Conservation (phyloP, 345 rosid species). For the Corchorus olitorius region DNA sequence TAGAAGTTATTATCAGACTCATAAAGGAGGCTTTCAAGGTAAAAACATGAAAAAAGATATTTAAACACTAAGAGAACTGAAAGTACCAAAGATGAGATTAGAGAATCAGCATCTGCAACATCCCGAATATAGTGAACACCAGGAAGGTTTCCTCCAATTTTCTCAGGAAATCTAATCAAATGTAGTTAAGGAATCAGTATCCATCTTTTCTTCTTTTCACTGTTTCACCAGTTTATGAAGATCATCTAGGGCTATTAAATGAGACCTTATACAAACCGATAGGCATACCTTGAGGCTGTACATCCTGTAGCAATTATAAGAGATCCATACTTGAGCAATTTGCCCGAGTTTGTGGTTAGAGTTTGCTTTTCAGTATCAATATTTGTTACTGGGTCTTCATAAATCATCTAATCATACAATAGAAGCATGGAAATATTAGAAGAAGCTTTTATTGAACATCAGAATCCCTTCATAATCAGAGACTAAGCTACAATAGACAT, state of each 20-base stretch:
- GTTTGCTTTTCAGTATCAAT: conserved; percentile 87
- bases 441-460: conserved; percentile 5
- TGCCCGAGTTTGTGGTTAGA: conserved; percentile 74
- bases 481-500: conserved; percentile 4
- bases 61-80: not conserved
- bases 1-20: not conserved
- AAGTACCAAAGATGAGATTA: conserved; percentile 81
- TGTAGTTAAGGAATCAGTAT: conserved; percentile 17
- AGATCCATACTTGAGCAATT: conserved; percentile 84
- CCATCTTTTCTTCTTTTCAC: conserved; percentile 1
- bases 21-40: conserved; percentile 12
- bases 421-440: not conserved
- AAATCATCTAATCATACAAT: conserved; percentile 50
- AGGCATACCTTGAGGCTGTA: conserved; percentile 76
- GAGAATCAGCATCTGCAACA: conserved; percentile 88
- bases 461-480: not conserved
- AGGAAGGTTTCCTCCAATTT: conserved; percentile 85
- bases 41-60: not conserved
- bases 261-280: not conserved
- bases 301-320: conserved; percentile 91
- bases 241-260: not conserved
- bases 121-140: conserved; percentile 95
- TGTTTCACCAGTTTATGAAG: not conserved
- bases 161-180: conserved; percentile 77
- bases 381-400: conserved; percentile 79